phyloP scores from a whole-genome alignment of 169 alveolate genomes.

The Toxoplasma gondii region DNA sequence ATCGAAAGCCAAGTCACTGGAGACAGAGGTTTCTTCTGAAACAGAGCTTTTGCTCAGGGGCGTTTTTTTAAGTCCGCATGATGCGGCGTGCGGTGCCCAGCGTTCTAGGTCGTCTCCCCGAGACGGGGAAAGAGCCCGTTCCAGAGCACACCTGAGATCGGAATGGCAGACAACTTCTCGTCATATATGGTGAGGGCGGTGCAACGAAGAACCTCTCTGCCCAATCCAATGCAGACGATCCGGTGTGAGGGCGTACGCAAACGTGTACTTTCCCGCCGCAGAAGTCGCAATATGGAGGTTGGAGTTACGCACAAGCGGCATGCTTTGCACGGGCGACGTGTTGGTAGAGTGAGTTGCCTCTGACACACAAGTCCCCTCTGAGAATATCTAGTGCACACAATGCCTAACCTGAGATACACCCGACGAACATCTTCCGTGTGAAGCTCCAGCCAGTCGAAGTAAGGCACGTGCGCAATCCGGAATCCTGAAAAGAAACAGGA shows the following conservation, averaged over 20 bases:
- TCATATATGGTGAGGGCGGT: no score
- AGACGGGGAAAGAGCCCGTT: not conserved
- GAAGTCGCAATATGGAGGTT: not conserved
- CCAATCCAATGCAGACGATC: no score
- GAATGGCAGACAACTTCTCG: not conserved
- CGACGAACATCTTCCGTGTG: not conserved
- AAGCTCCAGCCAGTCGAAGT: slow-evolving; percentile 52
- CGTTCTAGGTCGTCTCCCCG: not conserved
- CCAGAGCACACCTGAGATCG: slow-evolving; percentile 8
- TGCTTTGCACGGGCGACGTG: no score
- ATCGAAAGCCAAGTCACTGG: no score
- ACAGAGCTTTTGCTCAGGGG: not conserved
- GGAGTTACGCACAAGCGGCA: no score
- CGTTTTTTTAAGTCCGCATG: not conserved
- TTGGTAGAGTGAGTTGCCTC: not conserved
- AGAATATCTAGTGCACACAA: not conserved
- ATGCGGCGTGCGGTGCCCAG: not conserved
- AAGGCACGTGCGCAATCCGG: slow-evolving; percentile 60
- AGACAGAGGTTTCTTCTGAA: no score
- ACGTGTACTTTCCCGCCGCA: not conserved
- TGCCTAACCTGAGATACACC: slow-evolving; percentile 9
- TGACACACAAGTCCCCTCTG: not conserved
- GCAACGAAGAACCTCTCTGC: no score
- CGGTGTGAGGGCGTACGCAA: not conserved
- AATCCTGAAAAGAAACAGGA: slow-evolving; percentile 39